These are phyloP conservation scores for Aspergillus pseudoterreus DNA, from an alignment of 2,329 filamentous ascomycete species.

Conservation along the genomic window DNA sequence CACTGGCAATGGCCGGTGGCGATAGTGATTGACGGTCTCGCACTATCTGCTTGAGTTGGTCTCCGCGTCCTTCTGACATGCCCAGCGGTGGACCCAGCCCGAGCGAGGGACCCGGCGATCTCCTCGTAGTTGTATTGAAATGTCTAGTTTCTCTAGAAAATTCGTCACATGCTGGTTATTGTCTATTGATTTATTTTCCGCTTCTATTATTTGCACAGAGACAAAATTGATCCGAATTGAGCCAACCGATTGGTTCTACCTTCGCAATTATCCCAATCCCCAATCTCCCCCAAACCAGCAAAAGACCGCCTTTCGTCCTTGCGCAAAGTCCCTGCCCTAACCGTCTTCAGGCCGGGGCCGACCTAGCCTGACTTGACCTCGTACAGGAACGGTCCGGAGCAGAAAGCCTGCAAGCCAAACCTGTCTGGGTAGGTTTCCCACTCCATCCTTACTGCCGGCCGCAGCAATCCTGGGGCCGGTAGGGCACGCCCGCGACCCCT, in stretches of 20 bases:
- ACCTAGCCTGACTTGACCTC: not conserved
- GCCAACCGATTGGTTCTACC: too few relatives aligned
- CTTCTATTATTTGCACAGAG: not conserved
- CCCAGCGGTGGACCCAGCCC: slow-evolving; percentile 20
- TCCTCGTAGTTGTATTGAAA: not conserved
- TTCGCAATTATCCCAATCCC: too few relatives aligned
- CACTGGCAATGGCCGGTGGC: slow-evolving; percentile 9
- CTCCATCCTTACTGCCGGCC: not conserved
- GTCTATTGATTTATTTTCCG: not conserved
- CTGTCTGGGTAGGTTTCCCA: not conserved
- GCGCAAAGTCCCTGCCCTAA: too few relatives aligned
- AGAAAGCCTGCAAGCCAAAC: not conserved
- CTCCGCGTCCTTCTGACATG: slow-evolving; percentile 20
- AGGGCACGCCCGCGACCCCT: too few relatives aligned
- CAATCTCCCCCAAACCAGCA: too few relatives aligned
- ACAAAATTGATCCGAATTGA: not conserved
- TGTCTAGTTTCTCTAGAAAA: not conserved
- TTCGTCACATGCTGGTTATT: not conserved
- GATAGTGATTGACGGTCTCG: not conserved
- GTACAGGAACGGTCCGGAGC: not conserved
- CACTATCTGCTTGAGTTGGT: slow-evolving; percentile 3
- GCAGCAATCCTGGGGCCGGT: too few relatives aligned
- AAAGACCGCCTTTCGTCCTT: too few relatives aligned
- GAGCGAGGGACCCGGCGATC: slow-evolving; percentile 19
- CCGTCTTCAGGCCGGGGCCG: too few relatives aligned